Percentiles rank a stretch among this genome's conserved stretches.
These are phyloP conservation scores for Lodderomyces oxycetoniae DNA, from an alignment of 1,139 yeast species.

Conservation along the genomic window DNA sequence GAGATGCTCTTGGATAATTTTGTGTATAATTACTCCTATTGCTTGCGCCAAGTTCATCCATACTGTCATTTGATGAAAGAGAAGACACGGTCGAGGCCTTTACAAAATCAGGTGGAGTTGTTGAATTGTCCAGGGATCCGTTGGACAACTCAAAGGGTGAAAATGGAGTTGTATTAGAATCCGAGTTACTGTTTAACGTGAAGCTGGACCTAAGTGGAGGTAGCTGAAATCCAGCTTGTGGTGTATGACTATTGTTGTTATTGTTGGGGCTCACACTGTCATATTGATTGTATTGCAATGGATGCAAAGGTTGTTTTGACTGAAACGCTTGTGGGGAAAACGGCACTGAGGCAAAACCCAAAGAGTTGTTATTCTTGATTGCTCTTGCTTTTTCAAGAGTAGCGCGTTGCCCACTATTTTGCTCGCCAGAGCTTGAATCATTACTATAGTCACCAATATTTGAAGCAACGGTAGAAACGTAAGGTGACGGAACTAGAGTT, in stretches of 20 bases:
- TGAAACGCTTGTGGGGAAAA: no score
- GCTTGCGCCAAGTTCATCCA: no score
- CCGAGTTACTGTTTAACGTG: neutral
- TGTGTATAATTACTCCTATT: no score
- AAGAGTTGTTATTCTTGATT: no score
- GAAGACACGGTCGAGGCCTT: constrained; percentile 1
- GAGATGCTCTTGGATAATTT: neutral
- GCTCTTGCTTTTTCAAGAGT: no score
- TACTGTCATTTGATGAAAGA: constrained; percentile 2
- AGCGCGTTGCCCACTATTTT: no score
- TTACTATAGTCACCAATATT: neutral
- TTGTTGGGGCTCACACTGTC: constrained; percentile 1
- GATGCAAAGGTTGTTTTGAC: no score
- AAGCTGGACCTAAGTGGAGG: constrained; percentile 5
- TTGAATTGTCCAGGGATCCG: constrained; percentile 1
- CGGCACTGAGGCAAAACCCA: no score
- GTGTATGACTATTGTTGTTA: constrained; percentile 2
- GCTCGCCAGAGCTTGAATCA: neutral
- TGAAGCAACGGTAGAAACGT: neutral
- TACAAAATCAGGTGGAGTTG: constrained; percentile 2
- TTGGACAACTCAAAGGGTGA: neutral
- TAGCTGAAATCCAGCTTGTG: constrained; percentile 7
- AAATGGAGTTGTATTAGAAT: constrained; percentile 1
- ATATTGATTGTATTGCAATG: no score
- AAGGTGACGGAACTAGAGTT: neutral